These are phyloP conservation scores for Trichocladium uniseriatum DNA, from an alignment of 495 filamentous ascomycete genomes.

Conservation along the genomic window DNA sequence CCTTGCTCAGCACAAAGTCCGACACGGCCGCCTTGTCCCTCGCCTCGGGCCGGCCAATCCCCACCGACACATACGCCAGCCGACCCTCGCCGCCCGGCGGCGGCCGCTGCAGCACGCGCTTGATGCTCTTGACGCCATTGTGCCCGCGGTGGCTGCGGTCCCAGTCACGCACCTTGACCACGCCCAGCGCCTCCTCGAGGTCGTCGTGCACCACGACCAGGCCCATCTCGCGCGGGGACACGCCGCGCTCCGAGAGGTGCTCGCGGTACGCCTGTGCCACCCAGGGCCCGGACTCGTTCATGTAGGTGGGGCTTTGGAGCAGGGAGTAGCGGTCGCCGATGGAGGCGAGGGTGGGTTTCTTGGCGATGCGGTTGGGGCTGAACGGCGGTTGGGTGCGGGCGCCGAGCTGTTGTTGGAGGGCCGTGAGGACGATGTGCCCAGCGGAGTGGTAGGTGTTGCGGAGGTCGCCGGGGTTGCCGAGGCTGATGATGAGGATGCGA, in stretches of 20 bases:
- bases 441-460: slow-evolving; percentile 69
- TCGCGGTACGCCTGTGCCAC: slow-evolving; percentile 38
- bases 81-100: slow-evolving; percentile 9
- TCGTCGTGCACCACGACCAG: slow-evolving; percentile 80
- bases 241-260: slow-evolving; percentile 21
- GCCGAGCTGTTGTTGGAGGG: slow-evolving; percentile 40
- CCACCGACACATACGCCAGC: slow-evolving; percentile 50
- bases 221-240: slow-evolving; percentile 28
- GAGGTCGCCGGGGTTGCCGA: slow-evolving; percentile 46
- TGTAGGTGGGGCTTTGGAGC: slow-evolving; percentile 57
- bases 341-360: slow-evolving; percentile 32
- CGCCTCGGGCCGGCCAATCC: slow-evolving; percentile 59
- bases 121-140: slow-evolving; percentile 66
- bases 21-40: slow-evolving; percentile 49
- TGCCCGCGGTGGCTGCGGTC: slow-evolving; percentile 62
- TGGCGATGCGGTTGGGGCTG: slow-evolving; percentile 28
- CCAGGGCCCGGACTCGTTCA: slow-evolving; percentile 65
- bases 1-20: slow-evolving; percentile 58
- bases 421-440: slow-evolving; percentile 60
- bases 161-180: slow-evolving; percentile 47
- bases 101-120: slow-evolving; percentile 36
- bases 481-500: slow-evolving; percentile 41
- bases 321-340: slow-evolving; percentile 48
- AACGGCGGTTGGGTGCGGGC: slow-evolving; percentile 38
- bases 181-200: slow-evolving; percentile 59